Base-by-base conservation (phyloP, 495 filamentous ascomycete genomes). In the Tuber umbilicatum region DNA sequence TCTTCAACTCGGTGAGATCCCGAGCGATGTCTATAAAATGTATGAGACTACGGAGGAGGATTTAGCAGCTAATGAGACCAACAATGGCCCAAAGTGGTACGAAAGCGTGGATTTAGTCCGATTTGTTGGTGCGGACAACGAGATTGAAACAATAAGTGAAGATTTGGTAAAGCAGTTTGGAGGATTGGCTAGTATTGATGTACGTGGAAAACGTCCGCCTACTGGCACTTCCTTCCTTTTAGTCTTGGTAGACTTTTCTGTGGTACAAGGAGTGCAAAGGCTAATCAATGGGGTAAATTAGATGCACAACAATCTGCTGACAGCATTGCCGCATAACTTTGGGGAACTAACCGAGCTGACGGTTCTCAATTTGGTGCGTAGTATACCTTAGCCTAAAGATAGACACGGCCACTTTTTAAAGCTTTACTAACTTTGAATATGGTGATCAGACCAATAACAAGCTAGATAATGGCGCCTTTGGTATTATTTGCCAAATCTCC, bases 91-190 rank as follows among this genome's bases (percentile, higher is more conserved):
- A 31, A 87, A 91, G 67, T 99, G 95, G 95, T 94, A 93, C 41
- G 94, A 98, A 84, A 91, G 91, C 72, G 94, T 99, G 21, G 96
- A 98, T 82, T 85, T 99, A n/a, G 90, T 90, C 14, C 90, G 91
- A 73, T 89, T 99, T 70, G 89, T 94, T 77, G 94, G 92, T 43
- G 94, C 95, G 19, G 94, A 97, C 81, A 98, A 99, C 81, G 93
- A 97, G 81, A 81, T 99, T 73, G 88, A 91, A 78, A 84, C 86
- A 45, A 86, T 99, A 40, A 85, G 87, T 27, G 92, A 94, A 67
- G 82, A 86, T 1, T 84, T 93, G 19, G 91, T 90, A 10, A 89
- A 89, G 74, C 89, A 94, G 76, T 98, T 99, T 84, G 91, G 91
- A 12, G 94, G 91, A 2, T 79, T 99, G 27, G 92, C 97, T 80